phyloP scores from a whole-genome alignment of 257 asterid species.

The Ehretia macrophylla region DNA sequence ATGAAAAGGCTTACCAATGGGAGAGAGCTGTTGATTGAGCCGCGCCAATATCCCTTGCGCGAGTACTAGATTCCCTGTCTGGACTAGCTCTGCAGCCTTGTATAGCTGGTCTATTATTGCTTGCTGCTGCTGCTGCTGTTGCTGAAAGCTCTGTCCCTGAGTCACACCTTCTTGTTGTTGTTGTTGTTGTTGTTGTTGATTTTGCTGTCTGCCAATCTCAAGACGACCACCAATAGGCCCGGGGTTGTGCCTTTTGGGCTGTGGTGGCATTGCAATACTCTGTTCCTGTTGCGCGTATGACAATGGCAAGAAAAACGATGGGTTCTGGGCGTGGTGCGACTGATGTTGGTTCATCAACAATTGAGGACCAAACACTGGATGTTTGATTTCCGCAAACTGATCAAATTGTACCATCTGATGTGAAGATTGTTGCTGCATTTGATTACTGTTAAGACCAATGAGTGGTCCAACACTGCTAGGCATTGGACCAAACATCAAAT shows the following conservation, averaged over 20 bases:
- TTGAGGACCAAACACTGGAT: constrained; percentile 50
- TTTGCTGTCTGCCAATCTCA: constrained; percentile 31
- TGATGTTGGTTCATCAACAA: constrained; percentile 65
- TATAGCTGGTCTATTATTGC: constrained; percentile 69
- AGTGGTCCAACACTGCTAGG: constrained; percentile 35
- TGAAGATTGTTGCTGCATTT: constrained; percentile 21
- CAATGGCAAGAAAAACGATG: constrained; percentile 56
- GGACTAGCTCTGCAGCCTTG: constrained; percentile 84
- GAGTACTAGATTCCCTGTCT: constrained; percentile 73
- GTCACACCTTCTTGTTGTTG: constrained; percentile 33
- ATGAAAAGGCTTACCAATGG: constrained; percentile 82
- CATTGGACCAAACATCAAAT: constrained; percentile 28
- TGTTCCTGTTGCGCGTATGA: constrained; percentile 55
- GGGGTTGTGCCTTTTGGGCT: constrained; percentile 57
- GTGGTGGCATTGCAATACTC: constrained; percentile 46
- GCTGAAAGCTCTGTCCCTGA: constrained; percentile 35
- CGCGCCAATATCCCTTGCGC: constrained; percentile 99
- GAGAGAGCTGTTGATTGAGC: constrained; percentile 99
- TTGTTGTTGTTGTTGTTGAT: background rate
- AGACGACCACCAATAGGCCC: constrained; percentile 27
- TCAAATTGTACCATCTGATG: constrained; percentile 30
- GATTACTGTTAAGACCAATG: constrained; percentile 31
- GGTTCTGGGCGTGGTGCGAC: constrained; percentile 46
- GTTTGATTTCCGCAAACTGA: constrained; percentile 43
- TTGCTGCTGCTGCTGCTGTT: constrained; percentile 49